A percentile compares a stretch with the other conserved stretches of the same genome.
These are phyloP conservation scores for Neofusicoccum ribis DNA, from an alignment of 2,329 filamentous ascomycete species.

Conservation along the genomic window DNA sequence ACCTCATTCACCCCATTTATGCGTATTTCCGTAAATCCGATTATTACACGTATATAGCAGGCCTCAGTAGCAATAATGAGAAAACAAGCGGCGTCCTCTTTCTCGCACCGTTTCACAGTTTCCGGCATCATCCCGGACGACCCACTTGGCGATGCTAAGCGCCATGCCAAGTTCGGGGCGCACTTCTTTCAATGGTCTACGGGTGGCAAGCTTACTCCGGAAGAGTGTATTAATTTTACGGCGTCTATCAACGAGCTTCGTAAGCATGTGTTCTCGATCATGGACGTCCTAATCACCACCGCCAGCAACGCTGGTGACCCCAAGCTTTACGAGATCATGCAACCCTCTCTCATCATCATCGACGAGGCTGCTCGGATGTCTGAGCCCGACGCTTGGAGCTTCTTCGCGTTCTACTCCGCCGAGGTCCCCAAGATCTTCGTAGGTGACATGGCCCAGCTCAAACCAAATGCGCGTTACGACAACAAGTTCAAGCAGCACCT, in stretches of 20 bases:
- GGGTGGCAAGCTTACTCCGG: not conserved
- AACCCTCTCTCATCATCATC: not conserved
- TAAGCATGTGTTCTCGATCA: not conserved
- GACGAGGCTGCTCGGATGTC: not conserved
- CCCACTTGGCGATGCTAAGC: too few species aligned
- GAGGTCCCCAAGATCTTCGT: not conserved
- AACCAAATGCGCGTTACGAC: not conserved
- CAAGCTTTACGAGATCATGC: not conserved
- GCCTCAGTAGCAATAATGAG: too few species aligned
- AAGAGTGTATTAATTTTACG: not conserved
- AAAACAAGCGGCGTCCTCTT: too few species aligned
- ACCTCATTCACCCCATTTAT: too few species aligned
- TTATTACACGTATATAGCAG: too few species aligned
- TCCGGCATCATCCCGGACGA: not conserved
- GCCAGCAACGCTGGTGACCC: not conserved
- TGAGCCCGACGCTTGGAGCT: not conserved
- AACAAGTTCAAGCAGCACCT: not conserved
- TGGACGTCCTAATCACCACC: not conserved
- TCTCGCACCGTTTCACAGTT: too few species aligned
- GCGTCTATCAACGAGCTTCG: not conserved
- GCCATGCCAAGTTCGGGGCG: not conserved
- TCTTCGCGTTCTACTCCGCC: not conserved
- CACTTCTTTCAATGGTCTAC: not conserved
- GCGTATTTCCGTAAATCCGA: too few species aligned
- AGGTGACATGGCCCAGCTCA: not conserved